Evolutionary conservation across 805 yeast genomes (phyloP), one percentile per base, ranked within the genome.

Genomic region (Kodamaea neixiangensis): DNA sequence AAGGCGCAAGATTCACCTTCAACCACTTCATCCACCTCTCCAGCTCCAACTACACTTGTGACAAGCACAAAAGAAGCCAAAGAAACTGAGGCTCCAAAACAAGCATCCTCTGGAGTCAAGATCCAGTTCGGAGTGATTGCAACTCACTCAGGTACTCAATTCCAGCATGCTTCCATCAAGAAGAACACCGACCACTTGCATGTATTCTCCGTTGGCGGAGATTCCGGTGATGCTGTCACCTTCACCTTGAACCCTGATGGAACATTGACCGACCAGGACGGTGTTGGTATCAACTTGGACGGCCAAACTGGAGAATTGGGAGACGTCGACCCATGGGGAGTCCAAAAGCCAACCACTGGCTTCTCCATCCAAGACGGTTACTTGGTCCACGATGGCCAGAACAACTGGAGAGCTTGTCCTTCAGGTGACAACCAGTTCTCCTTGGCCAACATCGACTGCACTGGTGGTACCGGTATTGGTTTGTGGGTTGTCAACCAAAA

Each of bases 321-420:
- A n/a, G 54, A 55, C n/a, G 65, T 63, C 38, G 63, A 61, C 18
- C 68, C 69, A 9, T 58, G 57, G 47, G 68, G 68, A 38, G 52
- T 62, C 25, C 54, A 59, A 48, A 62, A 60, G 9, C 68, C 73
- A 41, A 62, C 74, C 19, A 50, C 66, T n/a, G 72, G 76, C 3
- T 78, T 73, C 58, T 56, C 75, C 19, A 65, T 78, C 56, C 17
- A 58, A 4, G 59, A 65, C 38, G 76, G 73, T 33, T 54, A 65
- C 58, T 66, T 78, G 59, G 54, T 56, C 2, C 71, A 62, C 59
- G 51, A 65, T 25, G 71, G 67, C 40, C 54, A 62, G 22, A 52
- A 61, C n/a, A 67, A 57, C 21, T 77, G 74, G 65, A 59, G 62
- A 25, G 76, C 76, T 22, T 68, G 72, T 49, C 70, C 72, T 21